These are phyloP conservation scores for Metschnikowia drakensbergensis DNA, from an alignment of 805 yeast genomes.

Conservation along the genomic window DNA sequence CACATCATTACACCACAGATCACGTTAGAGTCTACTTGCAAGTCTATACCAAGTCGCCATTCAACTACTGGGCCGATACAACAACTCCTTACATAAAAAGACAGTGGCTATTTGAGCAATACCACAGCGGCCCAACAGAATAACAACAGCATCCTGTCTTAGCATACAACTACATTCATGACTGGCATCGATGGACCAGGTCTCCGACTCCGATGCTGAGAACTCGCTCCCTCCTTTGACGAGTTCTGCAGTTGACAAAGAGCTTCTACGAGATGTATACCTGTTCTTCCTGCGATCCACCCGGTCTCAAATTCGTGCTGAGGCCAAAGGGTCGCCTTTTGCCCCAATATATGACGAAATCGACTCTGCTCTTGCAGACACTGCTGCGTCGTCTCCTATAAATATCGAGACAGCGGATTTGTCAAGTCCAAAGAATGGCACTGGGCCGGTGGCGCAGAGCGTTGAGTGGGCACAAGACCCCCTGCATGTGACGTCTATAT, in stretches of 20 bases:
- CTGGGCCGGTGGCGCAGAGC: no score
- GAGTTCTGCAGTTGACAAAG: slow-evolving; percentile 12
- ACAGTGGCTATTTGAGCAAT: no score
- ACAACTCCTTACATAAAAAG: no score
- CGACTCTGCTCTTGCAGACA: not conserved
- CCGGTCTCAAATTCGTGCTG: slow-evolving; percentile 10
- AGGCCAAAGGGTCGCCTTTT: slow-evolving; percentile 11
- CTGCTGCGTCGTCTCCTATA: not conserved
- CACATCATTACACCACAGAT: not conserved
- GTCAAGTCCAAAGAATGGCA: no score
- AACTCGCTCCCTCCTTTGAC: slow-evolving; percentile 15
- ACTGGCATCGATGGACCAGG: slow-evolving; percentile 13
- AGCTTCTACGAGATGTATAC: slow-evolving; percentile 9
- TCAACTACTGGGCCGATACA: no score
- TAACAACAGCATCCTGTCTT: not conserved
- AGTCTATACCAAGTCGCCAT: no score
- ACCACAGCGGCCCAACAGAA: not conserved
- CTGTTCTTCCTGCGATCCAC: slow-evolving; percentile 11
- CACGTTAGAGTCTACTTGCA: not conserved
- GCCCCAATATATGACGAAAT: slow-evolving; percentile 5
- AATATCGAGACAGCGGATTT: not conserved
- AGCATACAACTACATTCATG: not conserved
- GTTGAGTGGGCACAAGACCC: no score
- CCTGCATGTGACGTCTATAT: no score
- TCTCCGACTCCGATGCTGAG: slow-evolving; percentile 20